A percentile compares a stretch with the other conserved stretches of the same genome.
Evolutionary conservation across 2,329 filamentous ascomycete species (phyloP).

Genomic region (Clarireedia paspali): DNA sequence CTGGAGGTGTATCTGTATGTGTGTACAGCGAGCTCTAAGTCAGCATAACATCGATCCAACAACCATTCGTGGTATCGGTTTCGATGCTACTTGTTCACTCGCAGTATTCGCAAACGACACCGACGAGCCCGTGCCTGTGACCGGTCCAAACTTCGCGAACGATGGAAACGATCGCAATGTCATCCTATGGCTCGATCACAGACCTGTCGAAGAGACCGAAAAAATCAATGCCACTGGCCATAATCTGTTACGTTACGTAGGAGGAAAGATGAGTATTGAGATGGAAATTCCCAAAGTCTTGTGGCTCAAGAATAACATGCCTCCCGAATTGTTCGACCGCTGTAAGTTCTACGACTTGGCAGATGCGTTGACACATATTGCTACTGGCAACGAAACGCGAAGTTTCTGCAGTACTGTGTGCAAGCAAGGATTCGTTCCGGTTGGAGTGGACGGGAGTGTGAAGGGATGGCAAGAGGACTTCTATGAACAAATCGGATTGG

Average conservation of each 20-base stretch:
- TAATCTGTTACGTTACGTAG: slow-evolving; percentile 90
- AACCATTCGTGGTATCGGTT: slow-evolving; percentile 83
- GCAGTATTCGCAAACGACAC: slow-evolving; percentile 85
- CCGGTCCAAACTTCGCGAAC: slow-evolving; percentile 75
- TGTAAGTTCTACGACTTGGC: slow-evolving; percentile 97
- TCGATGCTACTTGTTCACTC: slow-evolving; percentile 97
- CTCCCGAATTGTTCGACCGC: slow-evolving; percentile 75
- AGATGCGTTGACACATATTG: slow-evolving; percentile 89
- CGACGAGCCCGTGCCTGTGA: slow-evolving; percentile 85
- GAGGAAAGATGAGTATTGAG: slow-evolving; percentile 97
- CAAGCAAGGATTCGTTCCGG: slow-evolving; percentile 93
- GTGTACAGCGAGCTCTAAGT: slow-evolving; percentile 73
- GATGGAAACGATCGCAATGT: slow-evolving; percentile 84
- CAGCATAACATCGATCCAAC: slow-evolving; percentile 71
- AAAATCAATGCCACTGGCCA: slow-evolving; percentile 91
- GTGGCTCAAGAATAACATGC: slow-evolving; percentile 99
- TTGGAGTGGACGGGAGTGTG: slow-evolving; percentile 94
- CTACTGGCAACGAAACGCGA: slow-evolving; percentile 82
- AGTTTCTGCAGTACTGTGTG: slow-evolving; percentile 96
- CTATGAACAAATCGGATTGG: slow-evolving; percentile 76
- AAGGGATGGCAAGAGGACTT: slow-evolving; percentile 99
- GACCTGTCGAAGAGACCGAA: slow-evolving; percentile 81
- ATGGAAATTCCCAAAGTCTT: slow-evolving; percentile 99
- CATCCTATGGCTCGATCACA: slow-evolving; percentile 94
- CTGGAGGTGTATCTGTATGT: slow-evolving; percentile 88